Evolutionary conservation across 148 eudicot species (phyloP), one percentile per base, ranked within the genome.

Genomic region (Chenopodium formosanum): DNA sequence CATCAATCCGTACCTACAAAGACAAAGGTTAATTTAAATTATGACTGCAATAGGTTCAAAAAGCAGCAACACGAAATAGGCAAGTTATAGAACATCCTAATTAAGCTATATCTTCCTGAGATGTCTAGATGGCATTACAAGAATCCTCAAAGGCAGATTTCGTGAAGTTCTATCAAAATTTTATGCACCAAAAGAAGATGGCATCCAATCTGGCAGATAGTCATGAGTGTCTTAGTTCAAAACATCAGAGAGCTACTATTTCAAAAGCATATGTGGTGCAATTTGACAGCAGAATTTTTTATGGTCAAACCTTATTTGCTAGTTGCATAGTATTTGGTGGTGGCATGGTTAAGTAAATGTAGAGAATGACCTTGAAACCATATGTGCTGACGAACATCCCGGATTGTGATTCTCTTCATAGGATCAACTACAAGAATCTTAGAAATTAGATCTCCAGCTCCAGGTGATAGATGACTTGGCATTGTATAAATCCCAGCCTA

Each of bases 1-100:
- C 93, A 64, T 34, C 37, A 3, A 34, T 34, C 37, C 3, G 37
- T 34, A 34, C 37, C 37, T 47, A 7, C 50, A 14, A 53, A 53
- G 58, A 1, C 12, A 53, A 53, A 53, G 58, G 58, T 53, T 11
- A 53, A 53, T 53, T 53, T 20, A 53, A 13, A 53, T 9, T 12
- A 2, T 52, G 58, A 14, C 14, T 12, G 14, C 58, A 53, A 13
- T 11, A 53, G 58, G 58, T 2, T 53, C 58, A 53, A 53, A 3
- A 3, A 53, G 14, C 2, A 53, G 58, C 2, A 53, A 53, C 17
- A 13, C 12, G 13, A 14, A 11, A 11, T 53, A 53, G 0, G 58
- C 19, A 53, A 53, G 58, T 53, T 13, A 53, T 14, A 53, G 58
- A 53, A 14, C 20, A 53, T 2, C 14, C 14, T 53, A 16, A 53